These are phyloP conservation scores for Dichotomocladium elegans DNA, from an alignment of 371 early-diverging fungal species.

Conservation along the genomic window DNA sequence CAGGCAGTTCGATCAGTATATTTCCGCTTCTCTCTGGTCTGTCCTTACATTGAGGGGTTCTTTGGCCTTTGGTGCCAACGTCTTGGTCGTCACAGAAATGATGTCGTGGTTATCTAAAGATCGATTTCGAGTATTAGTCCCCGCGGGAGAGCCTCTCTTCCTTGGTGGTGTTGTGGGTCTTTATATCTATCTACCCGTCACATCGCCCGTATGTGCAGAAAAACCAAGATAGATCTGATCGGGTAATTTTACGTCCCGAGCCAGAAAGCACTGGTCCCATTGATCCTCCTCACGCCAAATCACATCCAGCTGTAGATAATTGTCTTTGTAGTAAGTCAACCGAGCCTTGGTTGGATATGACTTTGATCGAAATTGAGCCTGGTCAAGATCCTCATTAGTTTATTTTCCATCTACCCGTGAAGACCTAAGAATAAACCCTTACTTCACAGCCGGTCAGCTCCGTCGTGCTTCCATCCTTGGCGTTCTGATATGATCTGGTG, in stretches of 20 bases:
- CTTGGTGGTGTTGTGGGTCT: no score
- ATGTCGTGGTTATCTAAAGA: slow-evolving; percentile 87
- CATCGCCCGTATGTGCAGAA: slow-evolving; percentile 88
- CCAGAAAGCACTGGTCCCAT: slow-evolving; percentile 82
- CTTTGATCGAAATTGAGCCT: slow-evolving; percentile 73
- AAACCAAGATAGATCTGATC: slow-evolving; percentile 80
- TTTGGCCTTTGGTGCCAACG: slow-evolving; percentile 32
- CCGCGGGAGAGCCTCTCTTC: no score
- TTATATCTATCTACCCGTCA: slow-evolving; percentile 49
- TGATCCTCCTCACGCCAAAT: slow-evolving; percentile 61
- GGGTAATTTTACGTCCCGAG: slow-evolving; percentile 73
- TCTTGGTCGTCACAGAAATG: slow-evolving; percentile 55
- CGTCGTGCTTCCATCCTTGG: slow-evolving; percentile 75
- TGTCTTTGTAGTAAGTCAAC: slow-evolving; percentile 73
- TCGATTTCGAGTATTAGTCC: no score
- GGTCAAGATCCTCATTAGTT: background rate
- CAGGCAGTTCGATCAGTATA: background rate
- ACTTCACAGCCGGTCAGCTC: slow-evolving; percentile 70
- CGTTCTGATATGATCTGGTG: slow-evolving; percentile 72
- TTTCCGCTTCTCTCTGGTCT: background rate
- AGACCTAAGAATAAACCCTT: no score
- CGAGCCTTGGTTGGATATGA: slow-evolving; percentile 66
- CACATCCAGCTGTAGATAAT: slow-evolving; percentile 63
- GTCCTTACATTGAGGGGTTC: slow-evolving; percentile 19
- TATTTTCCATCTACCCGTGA: background rate